Base-by-base conservation (phyloP, 75 land plant species). In the Cryptomeria japonica region DNA sequence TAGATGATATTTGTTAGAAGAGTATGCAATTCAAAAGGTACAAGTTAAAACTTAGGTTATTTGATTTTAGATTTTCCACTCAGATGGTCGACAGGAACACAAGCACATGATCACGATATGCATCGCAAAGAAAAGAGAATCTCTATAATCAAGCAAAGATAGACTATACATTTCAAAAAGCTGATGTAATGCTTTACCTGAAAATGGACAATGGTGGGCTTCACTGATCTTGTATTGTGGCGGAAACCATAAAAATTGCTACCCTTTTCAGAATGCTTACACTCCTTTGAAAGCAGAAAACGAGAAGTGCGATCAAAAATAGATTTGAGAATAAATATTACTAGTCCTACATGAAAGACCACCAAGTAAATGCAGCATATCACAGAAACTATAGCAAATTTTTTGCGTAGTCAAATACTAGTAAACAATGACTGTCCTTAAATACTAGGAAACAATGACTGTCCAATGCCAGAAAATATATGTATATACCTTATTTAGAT, bases 201-300 rank as follows among this genome's bases (percentile, higher is more conserved):
- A 90, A 98, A 98, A 92, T 98, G 99, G 80, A 97, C 97, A 55
- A 97, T 94, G 51, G 99, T 97, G 49, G 99, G 89, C 88, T 94
- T 98, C 86, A 96, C 99, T 70, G 95, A 93, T 89, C 97, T 93
- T 32, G 99, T 96, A 70, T 98, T 98, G 91, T 92, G 93, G 77
- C 93, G 95, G 78, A 98, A 98, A 36, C 95, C 95, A 90, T 95
- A 98, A 86, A 97, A 97, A 46, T 84, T 89, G 87, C 92, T 88
- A 28, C 92, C 95, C 87, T 89, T 93, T 80, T 94, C 91, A 49
- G 93, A 90, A 83, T 91, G 78, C 88, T 92, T 95, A 94, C 95
- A 95, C 31, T 97, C 99, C 99, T 98, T 93, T 38, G 22, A 72
- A 36, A 70, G 18, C 76, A 51, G 44, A 32, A 53, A 88, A 86